Evolutionary conservation across 2,329 filamentous ascomycete species (phyloP).

Genomic region (Fusarium tanahbumbuense): DNA sequence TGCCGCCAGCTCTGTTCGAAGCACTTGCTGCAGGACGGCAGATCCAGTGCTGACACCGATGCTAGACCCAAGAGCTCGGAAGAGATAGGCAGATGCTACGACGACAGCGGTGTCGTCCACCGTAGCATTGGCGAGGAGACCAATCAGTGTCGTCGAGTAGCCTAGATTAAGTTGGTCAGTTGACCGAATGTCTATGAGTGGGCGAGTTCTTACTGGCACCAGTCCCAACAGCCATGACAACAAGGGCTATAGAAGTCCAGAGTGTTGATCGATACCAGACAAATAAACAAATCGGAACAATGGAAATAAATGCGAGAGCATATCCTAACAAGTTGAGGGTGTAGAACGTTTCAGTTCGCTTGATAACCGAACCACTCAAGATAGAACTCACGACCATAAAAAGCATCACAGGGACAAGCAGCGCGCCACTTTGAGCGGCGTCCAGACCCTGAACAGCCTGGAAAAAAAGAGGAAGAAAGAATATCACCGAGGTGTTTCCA

Average conservation of each 20-base stretch:
- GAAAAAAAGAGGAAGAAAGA: slow-evolving; percentile 83
- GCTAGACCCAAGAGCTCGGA: slow-evolving; percentile 81
- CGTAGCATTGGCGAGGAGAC: slow-evolving; percentile 75
- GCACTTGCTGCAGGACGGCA: slow-evolving; percentile 76
- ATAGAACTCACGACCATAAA: slow-evolving; percentile 73
- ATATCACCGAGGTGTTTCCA: slow-evolving; percentile 67
- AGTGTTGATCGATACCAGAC: slow-evolving; percentile 59
- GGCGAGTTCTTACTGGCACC: slow-evolving; percentile 50
- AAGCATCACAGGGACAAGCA: slow-evolving; percentile 74
- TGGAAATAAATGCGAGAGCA: slow-evolving; percentile 62
- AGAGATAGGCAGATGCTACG: slow-evolving; percentile 83
- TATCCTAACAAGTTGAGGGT: slow-evolving; percentile 72
- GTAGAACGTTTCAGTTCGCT: slow-evolving; percentile 77
- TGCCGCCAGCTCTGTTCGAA: slow-evolving; percentile 67
- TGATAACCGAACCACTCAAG: slow-evolving; percentile 73
- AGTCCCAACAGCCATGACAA: slow-evolving; percentile 58
- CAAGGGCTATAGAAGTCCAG: slow-evolving; percentile 68
- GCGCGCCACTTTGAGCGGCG: slow-evolving; percentile 72
- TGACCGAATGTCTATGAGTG: neutral
- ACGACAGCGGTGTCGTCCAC: slow-evolving; percentile 77
- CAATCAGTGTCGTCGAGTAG: slow-evolving; percentile 70
- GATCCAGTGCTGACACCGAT: slow-evolving; percentile 78
- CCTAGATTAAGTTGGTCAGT: slow-evolving; percentile 1
- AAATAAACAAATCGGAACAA: slow-evolving; percentile 67
- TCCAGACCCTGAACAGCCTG: slow-evolving; percentile 75